Base-by-base conservation (phyloP, 768 basidiomycete genomes). In the Gymnopilus dilepis region DNA sequence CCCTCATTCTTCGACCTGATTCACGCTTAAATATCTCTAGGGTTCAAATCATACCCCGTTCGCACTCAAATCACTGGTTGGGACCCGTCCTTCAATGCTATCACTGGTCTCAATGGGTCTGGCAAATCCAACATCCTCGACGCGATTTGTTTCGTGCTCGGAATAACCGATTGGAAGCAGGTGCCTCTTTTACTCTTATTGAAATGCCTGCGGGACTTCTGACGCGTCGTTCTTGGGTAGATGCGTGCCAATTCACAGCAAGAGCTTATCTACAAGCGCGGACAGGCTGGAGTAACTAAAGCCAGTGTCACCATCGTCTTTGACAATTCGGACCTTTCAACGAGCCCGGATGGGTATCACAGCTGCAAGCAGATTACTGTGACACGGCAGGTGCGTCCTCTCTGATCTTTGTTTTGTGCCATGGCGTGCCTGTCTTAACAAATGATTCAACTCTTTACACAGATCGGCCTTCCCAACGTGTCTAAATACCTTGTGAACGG, bases 111-210 rank as follows among this genome's bases (percentile, higher is more conserved):
- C 66, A 95, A 95, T 79, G 95, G 94, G 2, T 97, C 95, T 0
- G 97, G 97, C 68, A 99, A 99, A 80, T 97, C 95, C 61, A 99
- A 99, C 79, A 99, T 99, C 69, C 87, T 99, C 64, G 97, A 99
- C 80, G 96, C 97, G 61, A 99, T 99, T 76, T 97, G 96, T 77
- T 99, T 99, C 73, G 97, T 98, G 15, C 83, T 99, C 19, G 97
- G 97, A 15, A 93, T 99, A 66, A 99, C 96, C 2, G 99, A 98
- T 74, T 93, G 98, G 91, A 80, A 91, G n/a, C 88, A 90, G 63
- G 96, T 93, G 64, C 57, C 41, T 60, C 2, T 4, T 21, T 28
- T n/a, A 19, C 38, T 30, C 43, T 19, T n/a, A 4, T 15, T 40
- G 26, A 22, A 17, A 48, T 37, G 40, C n/a, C n/a, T 24, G 37